Evolutionary conservation across 208 protist species (phyloP).

Genomic region (Chromosphaera perkinsii): DNA sequence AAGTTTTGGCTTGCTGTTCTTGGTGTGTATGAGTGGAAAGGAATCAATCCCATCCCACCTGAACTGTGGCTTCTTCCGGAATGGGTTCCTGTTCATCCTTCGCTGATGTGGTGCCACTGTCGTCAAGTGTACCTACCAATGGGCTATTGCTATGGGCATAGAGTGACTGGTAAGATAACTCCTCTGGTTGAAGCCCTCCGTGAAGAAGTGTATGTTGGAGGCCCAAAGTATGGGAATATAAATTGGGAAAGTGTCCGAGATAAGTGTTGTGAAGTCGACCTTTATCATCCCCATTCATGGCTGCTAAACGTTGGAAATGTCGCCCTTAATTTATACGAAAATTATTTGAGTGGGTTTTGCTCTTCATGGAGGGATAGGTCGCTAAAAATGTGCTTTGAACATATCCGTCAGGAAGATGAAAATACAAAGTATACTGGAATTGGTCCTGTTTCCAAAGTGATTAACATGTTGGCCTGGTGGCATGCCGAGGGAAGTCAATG

Average conservation of each 20-base stretch:
- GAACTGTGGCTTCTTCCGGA: conserved; percentile 27
- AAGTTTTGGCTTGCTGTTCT: conserved; percentile 88
- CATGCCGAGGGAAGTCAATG: conserved; percentile 39
- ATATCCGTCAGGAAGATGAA: conserved; percentile 51
- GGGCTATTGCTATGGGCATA: conserved; percentile 84
- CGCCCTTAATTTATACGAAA: conserved; percentile 70
- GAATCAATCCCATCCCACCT: conserved; percentile 15
- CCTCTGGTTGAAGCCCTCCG: conserved; percentile 66
- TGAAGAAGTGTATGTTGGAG: conserved; percentile 28
- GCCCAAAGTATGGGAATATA: conserved; percentile 50
- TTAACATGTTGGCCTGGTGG: conserved; percentile 91
- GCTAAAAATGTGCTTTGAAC: conserved; percentile 68
- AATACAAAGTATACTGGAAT: conserved; percentile 78
- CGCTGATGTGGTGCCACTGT: conserved; percentile 82
- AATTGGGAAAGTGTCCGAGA: conserved; percentile 69
- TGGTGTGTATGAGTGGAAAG: conserved; percentile 79
- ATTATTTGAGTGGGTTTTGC: too few species aligned
- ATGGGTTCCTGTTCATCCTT: conserved; percentile 27
- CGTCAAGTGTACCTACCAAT: conserved; percentile 91
- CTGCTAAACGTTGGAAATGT: conserved; percentile 13
- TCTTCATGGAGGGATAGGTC: too few species aligned
- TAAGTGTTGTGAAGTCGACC: conserved; percentile 67
- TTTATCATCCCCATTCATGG: conserved; percentile 77
- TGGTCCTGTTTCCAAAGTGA: conserved; percentile 84
- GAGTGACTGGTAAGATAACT: conserved; percentile 44